Base-by-base conservation (phyloP, 2,329 filamentous ascomycete genomes). In the Ceratocystis destructans region DNA sequence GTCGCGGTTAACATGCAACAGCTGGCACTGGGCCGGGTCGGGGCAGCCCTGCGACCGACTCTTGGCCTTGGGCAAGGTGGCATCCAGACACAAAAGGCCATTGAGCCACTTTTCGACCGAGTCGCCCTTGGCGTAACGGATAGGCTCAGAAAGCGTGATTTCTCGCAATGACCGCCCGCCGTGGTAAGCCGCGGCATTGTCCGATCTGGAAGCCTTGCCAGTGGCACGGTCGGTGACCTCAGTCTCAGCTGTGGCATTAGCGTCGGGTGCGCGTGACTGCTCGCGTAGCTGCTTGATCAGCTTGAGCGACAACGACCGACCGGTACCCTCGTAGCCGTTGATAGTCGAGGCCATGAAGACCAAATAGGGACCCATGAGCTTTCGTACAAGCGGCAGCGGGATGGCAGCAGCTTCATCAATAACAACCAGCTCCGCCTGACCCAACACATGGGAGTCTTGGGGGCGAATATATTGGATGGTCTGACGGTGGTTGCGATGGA, bases 271-370 rank as follows among this genome's bases (percentile, higher is more conserved):
- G 48, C 85, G 84, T 44, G 93, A 95, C 74, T 99, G 92, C 72
- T 99, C 93, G 67, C 94, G 87, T 28, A 99, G 83, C 76, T 99
- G 93, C 75, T 97, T 95, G 70, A 99, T 96, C 70, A 99, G 82
- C 78, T 99, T 99, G 65, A 99, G 79, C 0, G 94, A 97, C 5
- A 99, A 81, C 0, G 94, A 97, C 67, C 94, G 86, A 50, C 94
- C 94, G 5, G 94, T 99, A 66, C 94, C 94, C 78, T 99, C 94
- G 74, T 99, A 99, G 67, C 94, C 94, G 73, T 97, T 97, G 78
- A 99, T 96, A 1, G 94, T 99, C 0, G 94, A 99, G 0, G 95
- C 91, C 94, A 99, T 97, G 77, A 99, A 99, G 7, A 97, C 91
- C 46, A 99, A 80, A 75, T 99, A 99, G 15, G 93, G 93, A 0